These are phyloP conservation scores for Fusarium agapanthi DNA, from an alignment of 2,329 filamentous ascomycete genomes.

Conservation along the genomic window DNA sequence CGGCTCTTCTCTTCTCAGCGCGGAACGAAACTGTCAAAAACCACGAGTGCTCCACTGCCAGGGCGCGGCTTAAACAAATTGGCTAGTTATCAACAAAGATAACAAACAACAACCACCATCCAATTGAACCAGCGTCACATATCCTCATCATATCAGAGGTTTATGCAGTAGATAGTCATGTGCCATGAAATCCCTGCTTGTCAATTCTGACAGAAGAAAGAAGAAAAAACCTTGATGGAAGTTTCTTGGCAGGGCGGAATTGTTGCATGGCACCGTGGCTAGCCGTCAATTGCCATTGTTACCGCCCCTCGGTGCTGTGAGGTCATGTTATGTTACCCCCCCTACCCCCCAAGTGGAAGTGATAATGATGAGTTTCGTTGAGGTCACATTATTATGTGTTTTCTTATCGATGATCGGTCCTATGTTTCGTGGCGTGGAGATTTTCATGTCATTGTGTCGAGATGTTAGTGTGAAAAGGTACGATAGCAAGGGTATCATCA, in stretches of 20 bases:
- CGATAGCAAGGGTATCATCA: neutral
- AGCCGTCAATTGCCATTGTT: slow-evolving; percentile 40
- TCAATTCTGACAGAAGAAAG: slow-evolving; percentile 19
- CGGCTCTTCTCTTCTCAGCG: slow-evolving; percentile 15
- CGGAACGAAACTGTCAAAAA: slow-evolving; percentile 9
- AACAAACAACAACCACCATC: neutral
- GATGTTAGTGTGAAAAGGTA: neutral
- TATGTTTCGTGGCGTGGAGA: neutral
- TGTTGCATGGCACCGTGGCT: slow-evolving; percentile 22
- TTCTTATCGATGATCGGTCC: slow-evolving; percentile 20
- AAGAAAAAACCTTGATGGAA: neutral
- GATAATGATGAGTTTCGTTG: neutral
- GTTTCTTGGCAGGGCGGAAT: slow-evolving; percentile 36
- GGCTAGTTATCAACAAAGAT: neutral
- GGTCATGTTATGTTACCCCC: neutral
- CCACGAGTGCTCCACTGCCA: slow-evolving; percentile 6
- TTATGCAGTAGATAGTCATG: slow-evolving; percentile 11
- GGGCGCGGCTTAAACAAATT: slow-evolving; percentile 9
- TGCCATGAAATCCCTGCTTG: slow-evolving; percentile 11
- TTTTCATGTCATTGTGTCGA: slow-evolving; percentile 15
- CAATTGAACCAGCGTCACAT: neutral
- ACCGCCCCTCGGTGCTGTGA: slow-evolving; percentile 8
- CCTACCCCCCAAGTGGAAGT: neutral
- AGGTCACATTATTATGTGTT: slow-evolving; percentile 28
- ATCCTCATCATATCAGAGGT: neutral